A percentile compares a stretch with the other conserved stretches of the same genome.
Evolutionary conservation across 2,329 filamentous ascomycete genomes (phyloP).

Genomic region (Sclerotinia nivalis): DNA sequence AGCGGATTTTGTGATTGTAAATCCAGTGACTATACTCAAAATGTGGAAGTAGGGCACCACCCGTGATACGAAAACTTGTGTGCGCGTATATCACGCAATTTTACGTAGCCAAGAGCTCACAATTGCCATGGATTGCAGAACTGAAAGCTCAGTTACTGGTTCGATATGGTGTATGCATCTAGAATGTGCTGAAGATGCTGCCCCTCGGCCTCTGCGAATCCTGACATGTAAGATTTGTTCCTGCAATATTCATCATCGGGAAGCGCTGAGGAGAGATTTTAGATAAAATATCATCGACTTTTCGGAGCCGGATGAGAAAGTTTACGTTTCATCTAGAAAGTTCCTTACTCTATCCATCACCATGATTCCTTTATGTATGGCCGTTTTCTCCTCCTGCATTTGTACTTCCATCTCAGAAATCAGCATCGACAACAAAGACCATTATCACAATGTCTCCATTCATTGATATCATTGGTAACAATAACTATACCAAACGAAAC

Average conservation of each 20-base stretch:
- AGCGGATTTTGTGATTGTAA: not conserved
- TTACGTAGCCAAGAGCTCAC: not conserved
- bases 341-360: not conserved
- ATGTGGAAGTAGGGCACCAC: not conserved
- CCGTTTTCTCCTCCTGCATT: slow-evolving; percentile 15
- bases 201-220: not conserved
- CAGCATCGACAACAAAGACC: slow-evolving; percentile 8
- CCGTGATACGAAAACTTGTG: not conserved
- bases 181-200: not conserved
- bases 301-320: slow-evolving; percentile 8
- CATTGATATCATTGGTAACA: slow-evolving; percentile 15
- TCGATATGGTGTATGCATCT: not conserved
- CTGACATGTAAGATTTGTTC: not conserved
- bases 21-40: not conserved
- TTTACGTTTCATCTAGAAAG: not conserved
- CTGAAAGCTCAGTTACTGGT: not conserved
- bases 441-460: slow-evolving; percentile 17
- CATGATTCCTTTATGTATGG: slow-evolving; percentile 3
- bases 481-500: slow-evolving; percentile 2
- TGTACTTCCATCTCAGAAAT: slow-evolving; percentile 6
- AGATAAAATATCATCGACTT: not conserved
- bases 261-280: slow-evolving; percentile 9
- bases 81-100: not conserved
- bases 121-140: not conserved
- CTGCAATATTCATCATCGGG: not conserved